Base-by-base conservation (phyloP, 2,329 filamentous ascomycete species). In the Nigrospora sphaerica region DNA sequence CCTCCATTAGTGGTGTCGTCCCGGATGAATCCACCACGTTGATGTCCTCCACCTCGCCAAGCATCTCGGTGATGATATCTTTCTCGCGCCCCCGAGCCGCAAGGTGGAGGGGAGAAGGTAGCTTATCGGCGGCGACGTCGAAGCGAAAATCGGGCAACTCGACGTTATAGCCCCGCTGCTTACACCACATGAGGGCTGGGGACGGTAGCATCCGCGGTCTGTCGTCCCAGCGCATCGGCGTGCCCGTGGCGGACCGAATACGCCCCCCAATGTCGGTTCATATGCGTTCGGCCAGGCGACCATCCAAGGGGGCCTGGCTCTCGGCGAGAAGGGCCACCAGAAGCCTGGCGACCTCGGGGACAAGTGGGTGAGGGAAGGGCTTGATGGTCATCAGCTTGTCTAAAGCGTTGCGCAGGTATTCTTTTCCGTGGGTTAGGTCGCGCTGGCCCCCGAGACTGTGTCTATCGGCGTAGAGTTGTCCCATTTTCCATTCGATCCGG, bases 11-110 rank as follows among this genome's bases (percentile, higher is more conserved):
- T 3, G 42, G 42, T 12, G 42, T 44, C 0, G 33, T 17, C 14
- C 4, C 1, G 3, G 2, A 13, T 0, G 1, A 3, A 6, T 11
- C 5, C 9, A 11, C 11, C 18, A 17, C 19, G 12, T 44, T 12
- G 4, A 37, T 13, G 1, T 44, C 18, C 33, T 44, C 33, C n/a
- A 44, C 42, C 10, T 44, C 42, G 19, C 32, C 28, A 3, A 44
- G 33, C 42, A 44, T 44, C n/a, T 44, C 42, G 2, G 10, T 12
- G 9, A 44, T 6, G 19, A 44, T 18, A 10, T 32, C 33, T 10
- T 16, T 23, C n/a, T 37, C 14, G 2, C 12, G 18, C 10, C 17
- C 28, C 2, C 35, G 17, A 16, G 31, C 33, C 11, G 33, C 42
- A 31, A 35, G 32, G 14, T 44, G 32, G 10, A 44, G 14, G 1